phyloP scores from a whole-genome alignment of 805 yeast genomes.

The Metschnikowia anglica region DNA sequence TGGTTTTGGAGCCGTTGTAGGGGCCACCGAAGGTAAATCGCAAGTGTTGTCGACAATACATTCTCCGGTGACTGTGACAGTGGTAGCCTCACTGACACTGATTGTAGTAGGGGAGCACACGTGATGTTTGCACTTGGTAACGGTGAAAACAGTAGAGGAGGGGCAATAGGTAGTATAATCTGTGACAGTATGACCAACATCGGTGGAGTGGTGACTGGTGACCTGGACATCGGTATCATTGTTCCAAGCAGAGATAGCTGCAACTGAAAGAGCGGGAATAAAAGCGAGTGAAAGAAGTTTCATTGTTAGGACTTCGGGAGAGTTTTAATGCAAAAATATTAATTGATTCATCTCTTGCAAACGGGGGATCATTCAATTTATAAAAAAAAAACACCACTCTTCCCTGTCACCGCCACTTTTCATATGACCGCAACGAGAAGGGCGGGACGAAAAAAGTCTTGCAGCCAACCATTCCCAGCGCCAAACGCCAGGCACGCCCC shows the following conservation, averaged over 20 bases:
- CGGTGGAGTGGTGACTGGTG: background rate
- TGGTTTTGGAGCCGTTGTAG: background rate
- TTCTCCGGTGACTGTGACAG: constrained; percentile 34
- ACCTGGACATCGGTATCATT: constrained; percentile 1
- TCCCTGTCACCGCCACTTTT: too few species aligned
- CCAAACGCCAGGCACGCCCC: constrained; percentile 7
- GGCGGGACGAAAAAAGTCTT: too few species aligned
- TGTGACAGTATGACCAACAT: constrained; percentile 18
- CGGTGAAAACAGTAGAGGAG: constrained; percentile 32
- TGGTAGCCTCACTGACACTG: constrained; percentile 32
- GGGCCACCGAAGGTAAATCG: background rate
- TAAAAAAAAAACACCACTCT: background rate
- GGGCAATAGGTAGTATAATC: constrained; percentile 43
- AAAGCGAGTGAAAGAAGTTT: constrained; percentile 10
- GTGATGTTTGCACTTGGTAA: constrained; percentile 34
- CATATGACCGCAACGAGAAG: too few species aligned
- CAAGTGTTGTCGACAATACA: constrained; percentile 29
- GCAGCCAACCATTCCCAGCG: constrained; percentile 9
- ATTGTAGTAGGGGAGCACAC: constrained; percentile 30
- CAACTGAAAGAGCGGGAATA: constrained; percentile 3
- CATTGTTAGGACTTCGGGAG: constrained; percentile 1
- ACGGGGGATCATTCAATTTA: background rate
- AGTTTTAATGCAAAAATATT: too few species aligned
- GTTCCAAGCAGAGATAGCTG: constrained; percentile 7
- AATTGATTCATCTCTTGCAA: too few species aligned